Percentiles rank a stretch among this genome's conserved stretches.
Evolutionary conservation across 2,329 filamentous ascomycete species (phyloP).

Genomic region (Tothia fuscella): DNA sequence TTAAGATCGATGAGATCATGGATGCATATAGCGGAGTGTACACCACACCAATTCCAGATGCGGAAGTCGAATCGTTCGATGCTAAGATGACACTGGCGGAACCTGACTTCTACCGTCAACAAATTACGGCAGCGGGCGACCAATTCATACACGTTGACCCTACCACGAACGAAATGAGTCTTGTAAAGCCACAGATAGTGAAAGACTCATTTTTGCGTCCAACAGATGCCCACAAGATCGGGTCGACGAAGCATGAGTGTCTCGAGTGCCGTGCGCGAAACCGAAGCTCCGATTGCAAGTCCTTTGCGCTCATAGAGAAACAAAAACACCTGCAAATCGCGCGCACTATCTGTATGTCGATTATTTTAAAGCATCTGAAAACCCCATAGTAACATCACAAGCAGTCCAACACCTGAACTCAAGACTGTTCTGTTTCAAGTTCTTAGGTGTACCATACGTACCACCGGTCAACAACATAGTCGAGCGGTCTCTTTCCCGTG

Average conservation of each 20-base stretch:
- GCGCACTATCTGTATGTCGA: neutral
- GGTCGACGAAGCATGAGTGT: too few relatives aligned
- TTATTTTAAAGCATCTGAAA: neutral
- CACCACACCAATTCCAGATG: too few relatives aligned
- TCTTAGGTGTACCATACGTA: too few relatives aligned
- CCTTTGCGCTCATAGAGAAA: neutral
- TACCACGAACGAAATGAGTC: conserved; percentile 1
- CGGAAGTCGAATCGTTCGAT: neutral
- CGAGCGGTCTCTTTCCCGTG: too few relatives aligned
- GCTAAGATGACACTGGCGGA: too few relatives aligned
- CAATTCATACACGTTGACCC: neutral
- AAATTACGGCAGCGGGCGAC: conserved; percentile 1
- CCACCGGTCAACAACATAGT: too few relatives aligned
- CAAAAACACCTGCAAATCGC: conserved; percentile 3
- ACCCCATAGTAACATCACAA: neutral
- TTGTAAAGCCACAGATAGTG: conserved; percentile 3
- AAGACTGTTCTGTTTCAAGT: neutral
- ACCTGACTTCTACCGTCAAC: neutral
- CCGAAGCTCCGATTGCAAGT: too few relatives aligned
- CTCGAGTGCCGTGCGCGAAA: too few relatives aligned
- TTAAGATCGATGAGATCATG: conserved; percentile 4
- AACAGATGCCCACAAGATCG: too few relatives aligned
- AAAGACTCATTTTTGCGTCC: conserved; percentile 3
- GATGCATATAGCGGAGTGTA: conserved; percentile 1
- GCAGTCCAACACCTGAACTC: conserved; percentile 1